phyloP scores from a whole-genome alignment of 345 rosid genomes.

The Balakata baccata region DNA sequence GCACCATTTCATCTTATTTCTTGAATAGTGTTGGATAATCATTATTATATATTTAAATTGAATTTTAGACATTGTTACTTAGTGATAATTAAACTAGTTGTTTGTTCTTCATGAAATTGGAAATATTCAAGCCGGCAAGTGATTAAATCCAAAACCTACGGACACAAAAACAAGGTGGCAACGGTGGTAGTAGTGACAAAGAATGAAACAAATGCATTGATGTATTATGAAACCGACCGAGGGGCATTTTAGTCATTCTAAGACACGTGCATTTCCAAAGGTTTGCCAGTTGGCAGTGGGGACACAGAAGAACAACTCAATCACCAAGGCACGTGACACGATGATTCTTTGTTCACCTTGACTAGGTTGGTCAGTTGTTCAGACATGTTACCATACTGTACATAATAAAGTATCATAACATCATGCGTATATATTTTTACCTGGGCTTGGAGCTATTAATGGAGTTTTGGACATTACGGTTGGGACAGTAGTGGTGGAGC shows the following conservation, averaged over 20 bases:
- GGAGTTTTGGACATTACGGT: slow-evolving; percentile 54
- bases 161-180: background rate
- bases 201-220: background rate
- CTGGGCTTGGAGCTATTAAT: slow-evolving; percentile 46
- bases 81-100: background rate
- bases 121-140: too few species aligned
- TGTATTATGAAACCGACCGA: background rate
- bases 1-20: too few species aligned
- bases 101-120: background rate
- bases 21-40: too few species aligned
- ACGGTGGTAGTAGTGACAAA: background rate
- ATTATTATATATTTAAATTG: too few species aligned
- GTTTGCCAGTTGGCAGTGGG: slow-evolving; percentile 28
- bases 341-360: slow-evolving; percentile 38
- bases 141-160: too few species aligned
- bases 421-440: slow-evolving; percentile 25
- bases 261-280: slow-evolving; percentile 24
- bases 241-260: slow-evolving; percentile 11
- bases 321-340: slow-evolving; percentile 46
- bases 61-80: too few species aligned
- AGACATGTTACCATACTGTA: background rate
- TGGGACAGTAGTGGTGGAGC: slow-evolving; percentile 40
- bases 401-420: background rate
- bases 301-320: background rate
- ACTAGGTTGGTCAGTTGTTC: slow-evolving; percentile 5